Conservation (phyloP, 495 filamentous ascomycete genomes). For the Penicillium salamii region DNA sequence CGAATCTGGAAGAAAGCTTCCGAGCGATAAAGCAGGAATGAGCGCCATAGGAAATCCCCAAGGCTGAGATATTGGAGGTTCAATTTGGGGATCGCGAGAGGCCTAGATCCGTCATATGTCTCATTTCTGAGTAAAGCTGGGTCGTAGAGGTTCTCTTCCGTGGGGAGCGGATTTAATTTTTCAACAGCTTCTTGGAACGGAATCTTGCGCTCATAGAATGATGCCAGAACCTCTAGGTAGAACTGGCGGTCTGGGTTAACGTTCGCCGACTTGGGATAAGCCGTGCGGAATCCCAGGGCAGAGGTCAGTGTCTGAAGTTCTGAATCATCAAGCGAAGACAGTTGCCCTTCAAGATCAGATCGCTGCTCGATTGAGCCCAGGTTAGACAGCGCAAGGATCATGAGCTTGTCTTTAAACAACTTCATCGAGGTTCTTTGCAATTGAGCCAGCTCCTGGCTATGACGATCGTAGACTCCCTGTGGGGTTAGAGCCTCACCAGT, state of each 20-base stretch:
- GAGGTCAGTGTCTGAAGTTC: constrained; percentile 69
- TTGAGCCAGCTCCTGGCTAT: constrained; percentile 71
- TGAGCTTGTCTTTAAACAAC: constrained; percentile 85
- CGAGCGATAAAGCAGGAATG: constrained; percentile 81
- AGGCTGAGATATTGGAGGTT: constrained; percentile 95
- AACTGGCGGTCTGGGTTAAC: constrained; percentile 64
- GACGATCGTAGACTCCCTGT: constrained; percentile 72
- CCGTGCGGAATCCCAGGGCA: constrained; percentile 72
- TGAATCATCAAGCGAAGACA: constrained; percentile 65
- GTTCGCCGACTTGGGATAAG: constrained; percentile 69
- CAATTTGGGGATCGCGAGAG: constrained; percentile 88
- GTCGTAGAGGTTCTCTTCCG: constrained; percentile 81
- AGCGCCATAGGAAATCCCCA: constrained; percentile 93
- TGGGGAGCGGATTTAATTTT: constrained; percentile 73
- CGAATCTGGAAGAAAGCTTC: constrained; percentile 95
- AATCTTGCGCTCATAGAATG: constrained; percentile 70
- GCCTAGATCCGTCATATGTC: constrained; percentile 81
- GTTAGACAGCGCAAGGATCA: constrained; percentile 86
- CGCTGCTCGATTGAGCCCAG: constrained; percentile 82
- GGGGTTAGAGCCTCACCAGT: constrained; percentile 71
- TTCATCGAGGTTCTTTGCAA: constrained; percentile 81
- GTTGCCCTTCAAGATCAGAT: constrained; percentile 72
- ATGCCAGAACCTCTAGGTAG: constrained; percentile 73
- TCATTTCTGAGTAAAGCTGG: constrained; percentile 79
- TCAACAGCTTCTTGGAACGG: constrained; percentile 79